Conservation (phyloP, 495 filamentous ascomycete genomes). For the Podospora tetraspora region DNA sequence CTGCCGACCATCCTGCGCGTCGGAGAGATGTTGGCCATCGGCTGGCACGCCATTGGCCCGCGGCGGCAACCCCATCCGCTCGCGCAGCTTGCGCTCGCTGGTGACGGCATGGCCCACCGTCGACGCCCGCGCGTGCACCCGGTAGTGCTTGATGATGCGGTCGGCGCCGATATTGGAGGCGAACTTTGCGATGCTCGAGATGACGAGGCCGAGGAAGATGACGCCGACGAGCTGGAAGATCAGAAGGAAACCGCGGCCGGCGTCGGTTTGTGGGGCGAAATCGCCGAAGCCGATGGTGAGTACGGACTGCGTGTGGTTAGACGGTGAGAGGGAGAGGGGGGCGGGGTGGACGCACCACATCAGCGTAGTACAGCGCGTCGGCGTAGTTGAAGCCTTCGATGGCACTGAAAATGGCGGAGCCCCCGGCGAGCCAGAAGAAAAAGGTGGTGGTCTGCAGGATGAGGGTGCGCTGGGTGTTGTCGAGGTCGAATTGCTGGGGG, state of each 20-base stretch:
- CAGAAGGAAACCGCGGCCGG: constrained; percentile 55
- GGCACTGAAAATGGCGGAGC: constrained; percentile 56
- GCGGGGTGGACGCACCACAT: constrained; percentile 40
- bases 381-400: constrained; percentile 63
- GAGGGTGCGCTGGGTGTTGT: constrained; percentile 68
- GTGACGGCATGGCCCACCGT: constrained; percentile 54
- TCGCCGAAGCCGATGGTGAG: constrained; percentile 71
- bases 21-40: background rate
- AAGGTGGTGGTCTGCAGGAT: constrained; percentile 76
- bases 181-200: constrained; percentile 65
- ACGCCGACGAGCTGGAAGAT: constrained; percentile 73
- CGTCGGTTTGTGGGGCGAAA: constrained; percentile 45
- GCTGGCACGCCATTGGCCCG: background rate
- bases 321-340: background rate
- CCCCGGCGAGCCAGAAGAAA: constrained; percentile 63
- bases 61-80: constrained; percentile 37
- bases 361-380: constrained; percentile 66
- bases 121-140: constrained; percentile 51
- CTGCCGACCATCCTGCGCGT: constrained; percentile 32
- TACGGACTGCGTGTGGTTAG: constrained; percentile 27
- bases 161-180: constrained; percentile 57
- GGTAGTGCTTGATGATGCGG: constrained; percentile 61
- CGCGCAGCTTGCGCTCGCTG: constrained; percentile 39
- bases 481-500: constrained; percentile 66
- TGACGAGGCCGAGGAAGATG: constrained; percentile 66